Percentiles rank a stretch among this genome's conserved stretches.
Conservation (phyloP, 1,284 basidiomycete species). For the Ceratobasidium sp. region DNA sequence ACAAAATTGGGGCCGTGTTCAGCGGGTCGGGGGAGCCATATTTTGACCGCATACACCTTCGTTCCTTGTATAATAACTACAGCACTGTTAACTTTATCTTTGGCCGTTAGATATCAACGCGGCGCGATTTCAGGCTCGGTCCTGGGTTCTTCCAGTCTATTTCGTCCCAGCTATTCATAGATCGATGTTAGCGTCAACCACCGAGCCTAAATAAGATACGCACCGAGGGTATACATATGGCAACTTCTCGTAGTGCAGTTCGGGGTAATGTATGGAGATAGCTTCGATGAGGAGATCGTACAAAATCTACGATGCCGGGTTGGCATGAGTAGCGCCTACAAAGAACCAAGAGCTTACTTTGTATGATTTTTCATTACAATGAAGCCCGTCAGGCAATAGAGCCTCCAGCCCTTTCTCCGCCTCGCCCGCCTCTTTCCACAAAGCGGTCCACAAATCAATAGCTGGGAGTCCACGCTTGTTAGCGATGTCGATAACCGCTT, state of each 20-base stretch:
- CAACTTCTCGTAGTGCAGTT: constrained; percentile 61
- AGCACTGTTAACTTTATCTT: no score
- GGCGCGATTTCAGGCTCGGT: constrained; percentile 24
- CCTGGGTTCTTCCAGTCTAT: constrained; percentile 45
- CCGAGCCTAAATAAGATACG: neutral
- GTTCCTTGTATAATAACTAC: no score
- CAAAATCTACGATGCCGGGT: constrained; percentile 65
- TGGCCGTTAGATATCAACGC: constrained; percentile 36
- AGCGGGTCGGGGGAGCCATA: no score
- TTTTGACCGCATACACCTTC: no score
- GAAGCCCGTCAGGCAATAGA: constrained; percentile 80
- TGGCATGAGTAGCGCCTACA: neutral
- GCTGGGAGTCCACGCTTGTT: constrained; percentile 67
- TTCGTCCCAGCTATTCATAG: constrained; percentile 41
- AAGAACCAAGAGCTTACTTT: constrained; percentile 59
- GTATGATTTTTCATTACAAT: constrained; percentile 80
- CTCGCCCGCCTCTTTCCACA: constrained; percentile 76
- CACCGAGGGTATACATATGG: constrained; percentile 46
- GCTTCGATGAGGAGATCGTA: constrained; percentile 72
- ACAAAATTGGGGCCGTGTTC: no score
- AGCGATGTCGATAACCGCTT: constrained; percentile 75
- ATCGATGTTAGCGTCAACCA: neutral
- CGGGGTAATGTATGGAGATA: constrained; percentile 72
- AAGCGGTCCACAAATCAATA: constrained; percentile 75
- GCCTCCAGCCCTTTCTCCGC: constrained; percentile 65